Conservation (phyloP, 352 stramenopile genomes). For the Pythium dissimile region DNA sequence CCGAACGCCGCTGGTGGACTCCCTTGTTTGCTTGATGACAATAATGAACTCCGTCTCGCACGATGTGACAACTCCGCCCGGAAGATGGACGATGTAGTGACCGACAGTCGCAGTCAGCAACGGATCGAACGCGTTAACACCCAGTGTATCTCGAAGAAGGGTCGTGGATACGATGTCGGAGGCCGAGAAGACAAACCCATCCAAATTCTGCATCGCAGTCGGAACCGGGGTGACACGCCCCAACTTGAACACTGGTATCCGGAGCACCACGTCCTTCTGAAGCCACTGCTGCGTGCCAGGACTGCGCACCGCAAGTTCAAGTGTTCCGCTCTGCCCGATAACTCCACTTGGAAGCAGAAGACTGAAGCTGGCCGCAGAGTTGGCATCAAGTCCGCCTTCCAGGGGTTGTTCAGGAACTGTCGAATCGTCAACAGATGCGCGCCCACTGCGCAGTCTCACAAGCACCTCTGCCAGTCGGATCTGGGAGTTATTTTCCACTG, state of each 20-base stretch:
- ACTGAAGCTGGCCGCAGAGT: conserved; percentile 16
- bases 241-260: conserved; percentile 41
- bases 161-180: conserved; percentile 34
- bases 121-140: conserved; percentile 53
- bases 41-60: not conserved
- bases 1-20: not conserved
- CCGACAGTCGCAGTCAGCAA: conserved; percentile 41
- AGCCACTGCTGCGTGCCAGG: conserved; percentile 60
- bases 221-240: conserved; percentile 29
- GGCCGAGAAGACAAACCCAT: not conserved
- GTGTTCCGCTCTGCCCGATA: conserved; percentile 7
- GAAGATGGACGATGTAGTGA: conserved; percentile 37
- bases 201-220: not conserved
- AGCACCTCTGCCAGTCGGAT: conserved; percentile 37
- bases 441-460: not conserved
- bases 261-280: conserved; percentile 40
- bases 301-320: conserved; percentile 44
- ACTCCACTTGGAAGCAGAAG: conserved; percentile 23
- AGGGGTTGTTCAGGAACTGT: not conserved
- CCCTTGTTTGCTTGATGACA: not conserved
- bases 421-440: not conserved
- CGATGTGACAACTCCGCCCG: not conserved
- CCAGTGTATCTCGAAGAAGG: conserved; percentile 41
- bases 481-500: conserved; percentile 52
- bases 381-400: conserved; percentile 3